Percentiles rank a stretch among this genome's conserved stretches.
Evolutionary conservation across 352 stramenopile genomes (phyloP).

Genomic region (Globisporangium echinulatum): DNA sequence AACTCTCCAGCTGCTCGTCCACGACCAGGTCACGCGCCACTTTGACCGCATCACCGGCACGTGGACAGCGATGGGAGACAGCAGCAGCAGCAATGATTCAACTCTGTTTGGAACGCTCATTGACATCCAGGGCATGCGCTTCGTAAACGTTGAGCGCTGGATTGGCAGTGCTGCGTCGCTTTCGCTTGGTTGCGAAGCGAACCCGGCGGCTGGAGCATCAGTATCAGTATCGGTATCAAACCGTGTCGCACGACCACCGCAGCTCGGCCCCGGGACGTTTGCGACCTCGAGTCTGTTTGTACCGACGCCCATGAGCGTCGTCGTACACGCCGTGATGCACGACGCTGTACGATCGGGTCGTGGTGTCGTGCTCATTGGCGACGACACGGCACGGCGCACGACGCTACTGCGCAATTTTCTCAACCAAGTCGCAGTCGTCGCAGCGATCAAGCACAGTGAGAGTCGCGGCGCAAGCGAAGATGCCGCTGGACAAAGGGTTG

Average conservation of each 20-base stretch:
- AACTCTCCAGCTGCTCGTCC: constrained; percentile 22
- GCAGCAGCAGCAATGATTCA: constrained; percentile 9
- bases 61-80: constrained; percentile 11
- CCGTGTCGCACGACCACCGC: no score
- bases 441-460: neutral
- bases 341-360: constrained; percentile 31
- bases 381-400: constrained; percentile 22
- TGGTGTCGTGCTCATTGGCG: constrained; percentile 29
- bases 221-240: no score
- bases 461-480: no score
- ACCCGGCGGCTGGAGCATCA: neutral
- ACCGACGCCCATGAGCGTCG: constrained; percentile 29
- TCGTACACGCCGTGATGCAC: constrained; percentile 32
- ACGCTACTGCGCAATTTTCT: constrained; percentile 33
- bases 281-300: constrained; percentile 26
- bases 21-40: constrained; percentile 20
- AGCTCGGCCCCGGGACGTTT: neutral
- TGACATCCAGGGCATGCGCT: constrained; percentile 22
- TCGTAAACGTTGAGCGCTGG: constrained; percentile 16
- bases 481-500: no score
- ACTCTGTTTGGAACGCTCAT: constrained; percentile 40
- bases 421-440: constrained; percentile 14
- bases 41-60: constrained; percentile 22
- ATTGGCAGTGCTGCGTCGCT: neutral
- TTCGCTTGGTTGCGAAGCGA: neutral